phyloP scores from a whole-genome alignment of 1,284 basidiomycete species.

The Spongiforma sp. region DNA sequence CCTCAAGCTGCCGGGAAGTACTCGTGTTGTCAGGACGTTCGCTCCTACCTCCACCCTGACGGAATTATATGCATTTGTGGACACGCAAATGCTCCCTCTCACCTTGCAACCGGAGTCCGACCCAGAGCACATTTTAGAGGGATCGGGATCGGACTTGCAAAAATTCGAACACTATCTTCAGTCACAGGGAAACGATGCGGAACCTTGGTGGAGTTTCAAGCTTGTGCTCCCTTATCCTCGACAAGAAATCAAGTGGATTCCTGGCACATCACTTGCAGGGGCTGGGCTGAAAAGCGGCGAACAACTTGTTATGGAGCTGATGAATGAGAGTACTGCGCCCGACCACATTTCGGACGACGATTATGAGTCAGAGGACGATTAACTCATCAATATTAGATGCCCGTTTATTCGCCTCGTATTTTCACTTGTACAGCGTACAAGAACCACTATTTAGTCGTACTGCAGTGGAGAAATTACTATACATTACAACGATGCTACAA shows the following conservation, averaged over 20 bases:
- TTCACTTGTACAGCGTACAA: no score
- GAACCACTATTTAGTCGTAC: no score
- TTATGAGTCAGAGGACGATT: conserved; percentile 65
- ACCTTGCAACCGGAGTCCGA: conserved; percentile 45
- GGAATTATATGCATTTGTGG: conserved; percentile 73
- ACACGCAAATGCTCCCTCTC: conserved; percentile 53
- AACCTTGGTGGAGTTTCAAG: conserved; percentile 75
- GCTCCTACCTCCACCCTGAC: conserved; percentile 56
- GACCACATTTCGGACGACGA: conserved; percentile 48
- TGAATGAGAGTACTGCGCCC: conserved; percentile 23
- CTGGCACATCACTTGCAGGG: conserved; percentile 48
- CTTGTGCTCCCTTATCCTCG: conserved; percentile 75
- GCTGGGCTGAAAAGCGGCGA: conserved; percentile 66
- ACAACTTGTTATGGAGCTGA: conserved; percentile 73
- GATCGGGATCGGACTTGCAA: conserved; percentile 39
- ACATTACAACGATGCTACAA: no score
- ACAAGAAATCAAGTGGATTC: conserved; percentile 60
- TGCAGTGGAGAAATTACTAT: no score
- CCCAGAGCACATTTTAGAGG: conserved; percentile 46
- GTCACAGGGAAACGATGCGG: conserved; percentile 32
- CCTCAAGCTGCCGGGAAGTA: conserved; percentile 70
- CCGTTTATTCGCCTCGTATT: not conserved
- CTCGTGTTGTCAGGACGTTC: conserved; percentile 65
- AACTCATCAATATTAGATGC: conserved; percentile 11
- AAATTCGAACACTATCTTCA: conserved; percentile 49